Evolutionary conservation across 2,329 filamentous ascomycete species (phyloP), one percentile per base, ranked within the genome.

Genomic region (Colletotrichum gloeosporioides): DNA sequence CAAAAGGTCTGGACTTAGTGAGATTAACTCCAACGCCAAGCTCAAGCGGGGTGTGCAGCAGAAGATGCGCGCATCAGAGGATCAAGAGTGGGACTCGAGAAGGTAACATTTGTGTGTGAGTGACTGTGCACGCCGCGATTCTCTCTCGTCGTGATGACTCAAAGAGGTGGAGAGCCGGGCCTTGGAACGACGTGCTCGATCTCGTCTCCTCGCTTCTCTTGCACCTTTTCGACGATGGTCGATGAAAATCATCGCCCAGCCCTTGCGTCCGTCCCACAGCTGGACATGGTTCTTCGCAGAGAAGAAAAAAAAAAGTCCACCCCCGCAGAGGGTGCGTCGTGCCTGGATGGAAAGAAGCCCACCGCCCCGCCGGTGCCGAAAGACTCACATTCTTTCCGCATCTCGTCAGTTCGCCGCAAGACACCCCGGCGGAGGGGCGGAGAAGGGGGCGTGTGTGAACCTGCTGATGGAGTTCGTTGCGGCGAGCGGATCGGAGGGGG

Each of bases 11-110:
- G 49, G 72, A 74, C 72, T 71, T 61, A 36, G 18, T 71, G 36
- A 67, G 62, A 62, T 72, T 32, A 66, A 62, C 36, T 67, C 31
- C 53, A 67, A 39, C 32, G 73, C 73, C 36, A 72, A 72, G 73
- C 69, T 29, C 12, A 6, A 53, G 44, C 44, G 44, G 44, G 44
- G 44, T 53, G 44, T 53, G 44, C 44, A 53, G 44, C n/a, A 53
- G 6, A 22, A 53, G 44, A 53, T 53, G 44, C 44, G 44, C 31
- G 29, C 34, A 49, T 53, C 8, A 49, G 61, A 39, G 27, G 34
- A 34, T 27, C 36, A 61, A 25, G n/a, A 16, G 39, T 6, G 39
- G 32, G 55, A 57, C 36, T 22, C 22, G 32, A 44, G 34, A 39
- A 31, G 49, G 34, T 49, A 65, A 65, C 34, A 65, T 71, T 65